A percentile compares a stretch with the other conserved stretches of the same genome.
These are phyloP conservation scores for Marchantia polymorpha DNA, from an alignment of 225 moss, liverwort and hornwort species.

Conservation along the genomic window DNA sequence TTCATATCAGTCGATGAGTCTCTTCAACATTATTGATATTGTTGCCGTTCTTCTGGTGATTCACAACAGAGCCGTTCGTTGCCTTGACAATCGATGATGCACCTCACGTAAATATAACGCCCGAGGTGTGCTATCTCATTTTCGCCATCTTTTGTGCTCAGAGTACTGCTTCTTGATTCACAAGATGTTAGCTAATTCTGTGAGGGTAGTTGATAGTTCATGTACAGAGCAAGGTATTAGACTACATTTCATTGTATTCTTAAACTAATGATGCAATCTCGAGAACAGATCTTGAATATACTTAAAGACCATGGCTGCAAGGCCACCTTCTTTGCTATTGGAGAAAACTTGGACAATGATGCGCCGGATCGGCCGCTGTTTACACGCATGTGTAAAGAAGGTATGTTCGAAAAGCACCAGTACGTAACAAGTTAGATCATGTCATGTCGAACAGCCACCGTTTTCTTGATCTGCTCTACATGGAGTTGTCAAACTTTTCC, in stretches of 20 bases:
- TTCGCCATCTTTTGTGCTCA: neutral
- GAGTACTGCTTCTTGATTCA: neutral
- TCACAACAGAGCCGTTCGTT: slow-evolving; percentile 26
- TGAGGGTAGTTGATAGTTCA: too few species aligned
- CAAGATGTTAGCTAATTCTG: too few species aligned
- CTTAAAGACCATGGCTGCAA: slow-evolving; percentile 51
- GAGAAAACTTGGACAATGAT: slow-evolving; percentile 43
- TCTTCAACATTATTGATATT: too few species aligned
- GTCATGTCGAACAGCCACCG: neutral
- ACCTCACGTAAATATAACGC: slow-evolving; percentile 58
- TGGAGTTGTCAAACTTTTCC: neutral
- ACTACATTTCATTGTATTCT: neutral
- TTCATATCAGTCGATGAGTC: neutral
- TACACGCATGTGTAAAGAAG: slow-evolving; percentile 50
- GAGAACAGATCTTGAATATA: slow-evolving; percentile 49
- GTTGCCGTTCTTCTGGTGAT: neutral
- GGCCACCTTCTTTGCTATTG: slow-evolving; percentile 65
- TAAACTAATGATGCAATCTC: neutral
- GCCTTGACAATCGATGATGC: slow-evolving; percentile 66
- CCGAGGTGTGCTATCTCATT: slow-evolving; percentile 28
- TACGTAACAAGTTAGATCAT: neutral
- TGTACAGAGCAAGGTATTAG: too few species aligned
- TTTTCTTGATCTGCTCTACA: neutral
- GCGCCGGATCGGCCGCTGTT: slow-evolving; percentile 50
- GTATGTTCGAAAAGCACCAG: slow-evolving; percentile 16